Evolutionary conservation across 1,139 yeast species (phyloP).

Genomic region (Maudiozyma humilis): DNA sequence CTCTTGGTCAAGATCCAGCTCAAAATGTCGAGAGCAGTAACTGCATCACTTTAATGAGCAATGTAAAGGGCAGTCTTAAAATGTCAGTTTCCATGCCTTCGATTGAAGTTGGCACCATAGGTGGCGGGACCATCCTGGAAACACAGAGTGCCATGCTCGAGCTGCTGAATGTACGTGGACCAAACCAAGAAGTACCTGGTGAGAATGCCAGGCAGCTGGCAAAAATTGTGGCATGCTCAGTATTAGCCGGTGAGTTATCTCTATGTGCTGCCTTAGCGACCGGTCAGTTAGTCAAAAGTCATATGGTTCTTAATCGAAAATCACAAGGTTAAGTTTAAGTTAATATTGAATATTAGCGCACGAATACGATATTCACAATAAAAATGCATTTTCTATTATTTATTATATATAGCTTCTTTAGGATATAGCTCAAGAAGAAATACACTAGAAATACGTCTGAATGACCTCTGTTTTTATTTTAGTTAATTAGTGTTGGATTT

Average conservation of each 20-base stretch:
- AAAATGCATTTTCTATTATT: too few relatives aligned
- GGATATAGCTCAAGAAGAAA: too few relatives aligned
- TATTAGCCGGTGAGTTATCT: constrained; percentile 92
- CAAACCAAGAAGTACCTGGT: constrained; percentile 91
- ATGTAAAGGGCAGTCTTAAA: constrained; percentile 70
- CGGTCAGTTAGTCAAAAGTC: constrained; percentile 96
- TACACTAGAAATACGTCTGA: too few relatives aligned
- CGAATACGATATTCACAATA: too few relatives aligned
- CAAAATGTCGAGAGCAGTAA: constrained; percentile 96
- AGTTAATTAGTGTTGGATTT: too few relatives aligned
- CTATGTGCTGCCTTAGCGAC: constrained; percentile 94
- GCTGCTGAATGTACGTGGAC: constrained; percentile 88
- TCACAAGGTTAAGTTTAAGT: too few relatives aligned
- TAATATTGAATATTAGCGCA: too few relatives aligned
- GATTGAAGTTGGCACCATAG: constrained; percentile 97
- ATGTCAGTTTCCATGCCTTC: constrained; percentile 98
- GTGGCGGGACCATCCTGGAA: constrained; percentile 96
- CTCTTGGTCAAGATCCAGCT: constrained; percentile 98
- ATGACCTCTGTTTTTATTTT: too few relatives aligned
- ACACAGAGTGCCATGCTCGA: constrained; percentile 97
- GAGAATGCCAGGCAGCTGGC: constrained; percentile 93
- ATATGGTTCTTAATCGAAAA: constrained; percentile 95
- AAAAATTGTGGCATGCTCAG: constrained; percentile 85
- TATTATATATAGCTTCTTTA: too few relatives aligned
- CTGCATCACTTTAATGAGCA: constrained; percentile 93